phyloP scores from a whole-genome alignment of 1,284 basidiomycete genomes.

The Gomphus sp. region DNA sequence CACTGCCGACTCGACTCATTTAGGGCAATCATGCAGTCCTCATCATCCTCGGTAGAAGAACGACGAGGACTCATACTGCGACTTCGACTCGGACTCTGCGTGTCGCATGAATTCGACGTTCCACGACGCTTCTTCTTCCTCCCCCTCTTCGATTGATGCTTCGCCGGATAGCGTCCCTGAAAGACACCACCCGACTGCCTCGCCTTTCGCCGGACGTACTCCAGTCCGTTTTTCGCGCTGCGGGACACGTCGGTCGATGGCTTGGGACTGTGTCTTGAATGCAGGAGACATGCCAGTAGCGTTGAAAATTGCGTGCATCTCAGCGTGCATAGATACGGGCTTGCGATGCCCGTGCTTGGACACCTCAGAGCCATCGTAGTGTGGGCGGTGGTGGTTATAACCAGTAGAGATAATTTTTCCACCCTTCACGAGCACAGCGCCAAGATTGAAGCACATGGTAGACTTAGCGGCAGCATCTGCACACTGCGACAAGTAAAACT shows the following conservation, averaged over 20 bases:
- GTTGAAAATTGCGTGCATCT: conserved; percentile 51
- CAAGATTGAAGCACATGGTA: conserved; percentile 46
- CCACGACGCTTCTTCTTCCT: conserved; percentile 3
- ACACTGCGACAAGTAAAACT: conserved; percentile 46
- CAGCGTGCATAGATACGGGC: conserved; percentile 52
- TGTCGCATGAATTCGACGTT: conserved; percentile 7
- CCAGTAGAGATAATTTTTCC: conserved; percentile 46
- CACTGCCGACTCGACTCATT: conserved; percentile 15
- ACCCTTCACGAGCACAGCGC: conserved; percentile 47
- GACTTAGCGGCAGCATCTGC: conserved; percentile 41
- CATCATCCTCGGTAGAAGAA: conserved; percentile 12
- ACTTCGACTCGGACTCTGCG: conserved; percentile 8
- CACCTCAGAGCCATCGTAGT: conserved; percentile 41
- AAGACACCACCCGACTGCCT: conserved; percentile 11
- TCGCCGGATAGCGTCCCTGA: conserved; percentile 12
- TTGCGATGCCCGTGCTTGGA: conserved; percentile 33
- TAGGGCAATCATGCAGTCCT: conserved; percentile 8
- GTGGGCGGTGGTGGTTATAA: conserved; percentile 45
- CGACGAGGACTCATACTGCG: conserved; percentile 10
- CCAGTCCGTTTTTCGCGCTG: conserved; percentile 14
- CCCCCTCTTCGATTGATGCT: conserved; percentile 6
- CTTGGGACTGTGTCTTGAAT: conserved; percentile 47
- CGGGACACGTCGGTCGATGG: conserved; percentile 25
- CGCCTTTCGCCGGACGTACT: conserved; percentile 10
- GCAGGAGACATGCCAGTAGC: conserved; percentile 43